These are phyloP conservation scores for Desmodesmus armatus DNA, from an alignment of 139 green algal species.

Conservation along the genomic window DNA sequence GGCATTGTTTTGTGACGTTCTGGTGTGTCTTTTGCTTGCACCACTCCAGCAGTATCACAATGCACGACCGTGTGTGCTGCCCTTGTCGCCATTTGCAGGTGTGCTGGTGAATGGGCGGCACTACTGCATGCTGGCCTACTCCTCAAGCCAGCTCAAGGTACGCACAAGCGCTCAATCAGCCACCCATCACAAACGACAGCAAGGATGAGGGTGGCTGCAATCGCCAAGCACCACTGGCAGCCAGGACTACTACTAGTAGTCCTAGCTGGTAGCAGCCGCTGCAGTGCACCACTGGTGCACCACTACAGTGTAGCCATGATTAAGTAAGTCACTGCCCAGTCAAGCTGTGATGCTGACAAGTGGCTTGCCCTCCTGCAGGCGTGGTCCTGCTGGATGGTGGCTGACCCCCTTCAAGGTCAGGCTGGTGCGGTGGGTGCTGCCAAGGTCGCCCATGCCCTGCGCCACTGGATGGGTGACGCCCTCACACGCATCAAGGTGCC, in stretches of 20 bases:
- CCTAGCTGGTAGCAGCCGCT: no score
- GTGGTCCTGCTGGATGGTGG: constrained; percentile 37
- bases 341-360: background rate
- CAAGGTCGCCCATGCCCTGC: constrained; percentile 35
- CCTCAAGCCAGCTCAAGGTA: constrained; percentile 52
- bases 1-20: no score
- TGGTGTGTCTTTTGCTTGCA: no score
- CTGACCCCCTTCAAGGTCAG: constrained; percentile 15
- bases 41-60: no score
- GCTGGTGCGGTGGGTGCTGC: background rate
- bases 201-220: no score
- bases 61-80: background rate
- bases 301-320: no score
- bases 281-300: no score
- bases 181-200: no score
- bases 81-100: background rate
- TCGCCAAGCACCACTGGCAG: no score
- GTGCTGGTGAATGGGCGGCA: constrained; percentile 31
- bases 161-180: no score
- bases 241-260: no score
- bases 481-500: background rate
- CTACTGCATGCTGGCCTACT: constrained; percentile 52
- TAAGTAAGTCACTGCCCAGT: no score
- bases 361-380: background rate
- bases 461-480: constrained; percentile 54